Conservation (phyloP, 1,284 basidiomycete species). For the Abortiporus biennis region DNA sequence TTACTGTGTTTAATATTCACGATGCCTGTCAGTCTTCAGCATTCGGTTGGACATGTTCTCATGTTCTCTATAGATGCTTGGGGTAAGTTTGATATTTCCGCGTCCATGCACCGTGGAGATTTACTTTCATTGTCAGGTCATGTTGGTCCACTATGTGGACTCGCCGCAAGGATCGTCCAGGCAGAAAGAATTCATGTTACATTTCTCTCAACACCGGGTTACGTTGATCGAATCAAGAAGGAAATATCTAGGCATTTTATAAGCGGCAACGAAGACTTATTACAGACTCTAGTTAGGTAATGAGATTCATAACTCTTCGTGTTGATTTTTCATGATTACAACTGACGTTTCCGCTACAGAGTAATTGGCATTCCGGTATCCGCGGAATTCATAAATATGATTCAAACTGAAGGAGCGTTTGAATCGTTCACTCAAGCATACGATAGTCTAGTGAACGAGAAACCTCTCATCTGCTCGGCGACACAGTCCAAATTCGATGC, state of each 20-base stretch:
- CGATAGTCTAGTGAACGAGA: constrained; percentile 6
- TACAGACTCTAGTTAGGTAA: not conserved
- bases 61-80: constrained; percentile 1
- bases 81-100: not conserved
- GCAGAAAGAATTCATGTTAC: not conserved
- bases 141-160: constrained; percentile 1
- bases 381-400: not conserved
- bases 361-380: not conserved
- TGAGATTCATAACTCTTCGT: too few species aligned
- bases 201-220: not conserved
- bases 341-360: not conserved
- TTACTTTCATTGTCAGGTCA: not conserved
- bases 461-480: not conserved
- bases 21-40: too few species aligned
- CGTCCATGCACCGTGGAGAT: not conserved
- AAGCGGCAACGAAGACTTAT: not conserved
- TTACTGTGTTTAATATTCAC: too few species aligned
- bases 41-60: constrained; percentile 1
- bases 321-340: not conserved
- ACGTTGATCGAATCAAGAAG: not conserved
- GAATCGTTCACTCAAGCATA: constrained; percentile 6
- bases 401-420: not conserved
- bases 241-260: constrained; percentile 2
- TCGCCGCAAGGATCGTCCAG: constrained; percentile 2
- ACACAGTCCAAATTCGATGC: not conserved